Evolutionary conservation across 2,329 filamentous ascomycete species (phyloP), one percentile per base, ranked within the genome.

Genomic region (Metarhizium robertsii): DNA sequence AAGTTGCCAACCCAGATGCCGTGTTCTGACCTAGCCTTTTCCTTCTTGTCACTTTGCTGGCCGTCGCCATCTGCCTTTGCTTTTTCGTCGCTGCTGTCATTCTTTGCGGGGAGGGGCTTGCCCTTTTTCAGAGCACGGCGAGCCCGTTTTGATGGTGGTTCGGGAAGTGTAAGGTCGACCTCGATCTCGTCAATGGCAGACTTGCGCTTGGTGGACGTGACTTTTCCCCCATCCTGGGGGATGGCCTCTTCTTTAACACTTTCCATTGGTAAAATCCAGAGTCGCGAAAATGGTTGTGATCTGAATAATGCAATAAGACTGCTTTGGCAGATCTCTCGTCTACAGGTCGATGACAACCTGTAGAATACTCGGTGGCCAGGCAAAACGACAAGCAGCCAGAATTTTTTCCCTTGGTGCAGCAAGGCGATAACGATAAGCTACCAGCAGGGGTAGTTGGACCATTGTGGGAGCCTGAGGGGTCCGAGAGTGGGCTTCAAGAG

Each of bases 1-100:
- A 99, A 74, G 71, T 99, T 99, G 64, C 95, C 94, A 63, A 99
- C 89, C 94, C 94, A 99, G 61, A 99, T 83, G 59, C 91, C 90
- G 70, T 90, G 85, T 18, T 88, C 84, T 10, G 90, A 94, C 57
- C 90, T 86, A 62, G 77, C 73, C 61, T 79, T 76, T 54, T 79
- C 64, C 60, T 70, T 69, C 59, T 69, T 70, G 32, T 73, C 70
- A 57, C 72, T 73, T 55, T 72, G 66, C 42, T 72, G 68, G 6
- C 64, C 64, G 47, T 72, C 65, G 57, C 64, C 67, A 14, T 64
- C 62, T 62, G 72, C 63, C 60, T 66, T 64, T 58, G 64, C 67
- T 16, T 64, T 61, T 62, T 72, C 64, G 61, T 68, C 62, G 62
- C 73, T 65, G 67, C 65, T 66, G 51, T 69, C 66, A 43, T 65